Conservation (phyloP, 1,284 basidiomycete species). For the Ganoderma sinense region DNA sequence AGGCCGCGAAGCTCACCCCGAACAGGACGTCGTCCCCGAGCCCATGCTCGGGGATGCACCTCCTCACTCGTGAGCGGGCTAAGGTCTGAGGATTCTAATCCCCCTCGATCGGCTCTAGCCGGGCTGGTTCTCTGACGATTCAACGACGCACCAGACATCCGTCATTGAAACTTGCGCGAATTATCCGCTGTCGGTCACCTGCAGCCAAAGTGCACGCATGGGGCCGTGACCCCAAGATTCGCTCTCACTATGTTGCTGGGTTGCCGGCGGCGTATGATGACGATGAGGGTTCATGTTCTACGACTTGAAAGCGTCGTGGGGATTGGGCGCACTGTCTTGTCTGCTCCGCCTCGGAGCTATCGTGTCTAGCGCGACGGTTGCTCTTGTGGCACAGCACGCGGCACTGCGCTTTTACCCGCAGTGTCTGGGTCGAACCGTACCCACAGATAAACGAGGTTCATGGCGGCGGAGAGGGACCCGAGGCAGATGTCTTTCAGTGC, state of each 20-base stretch:
- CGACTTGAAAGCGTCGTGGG: slow-evolving; percentile 21
- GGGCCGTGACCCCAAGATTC: background rate
- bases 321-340: slow-evolving; percentile 12
- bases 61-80: slow-evolving; percentile 24
- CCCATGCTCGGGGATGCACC: background rate
- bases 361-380: slow-evolving; percentile 10
- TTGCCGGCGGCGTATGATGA: background rate
- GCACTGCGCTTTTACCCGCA: background rate
- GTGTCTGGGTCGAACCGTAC: background rate
- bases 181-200: background rate
- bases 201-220: background rate
- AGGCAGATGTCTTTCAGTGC: slow-evolving; percentile 12
- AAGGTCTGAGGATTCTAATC: slow-evolving; percentile 22
- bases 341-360: slow-evolving; percentile 1
- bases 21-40: slow-evolving; percentile 15
- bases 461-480: background rate
- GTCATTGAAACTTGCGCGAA: background rate
- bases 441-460: background rate
- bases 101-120: slow-evolving; percentile 23
- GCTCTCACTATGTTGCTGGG: background rate
- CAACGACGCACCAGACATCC: slow-evolving; percentile 23
- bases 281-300: background rate
- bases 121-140: slow-evolving; percentile 16
- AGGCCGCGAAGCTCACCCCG: slow-evolving; percentile 29
- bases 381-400: slow-evolving; percentile 3